Evolutionary conservation across 176 grass and related monocot species (phyloP), one percentile per base, ranked within the genome.

Genomic region (Oryza rufipogon): DNA sequence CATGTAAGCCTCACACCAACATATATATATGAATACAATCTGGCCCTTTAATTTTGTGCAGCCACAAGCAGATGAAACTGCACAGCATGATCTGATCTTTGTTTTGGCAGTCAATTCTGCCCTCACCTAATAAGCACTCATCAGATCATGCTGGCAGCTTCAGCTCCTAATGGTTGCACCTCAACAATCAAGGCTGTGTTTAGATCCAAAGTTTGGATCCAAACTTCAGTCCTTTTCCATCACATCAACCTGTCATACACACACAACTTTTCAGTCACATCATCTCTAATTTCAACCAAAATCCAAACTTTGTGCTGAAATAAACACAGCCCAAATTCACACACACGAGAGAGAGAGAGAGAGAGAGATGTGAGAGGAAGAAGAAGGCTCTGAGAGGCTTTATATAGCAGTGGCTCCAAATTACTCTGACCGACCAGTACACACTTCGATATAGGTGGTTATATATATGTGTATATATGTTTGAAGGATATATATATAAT

Each of bases 81-180:
- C 92, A 67, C 88, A 91, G 89, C 89, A 94, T 91, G 92, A 94
- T 86, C 89, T 94, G 83, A 85, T 49, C 6, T 44, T n/a, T n/a
- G 7, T 26, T 68, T 83, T 25, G 47, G 70, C 32, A 30, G 44
- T 36, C 42, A 74, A 48, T 74, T 32, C 9, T 7, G n/a, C 19
- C 22, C 7, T 66, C 65, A 81, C 77, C 56, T 74, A 80, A 68
- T 74, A 80, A 68, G 41, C 61, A 75, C 41, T 52, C 49, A 22
- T 88, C 89, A 91, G 92, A 94, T 94, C 92, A 94, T 91, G 92
- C 92, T 94, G 92, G 92, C 92, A 94, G 92, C 92, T 94, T 94
- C 92, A 94, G 82, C 80, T 84, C 71, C 89, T 89, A 81, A 75
- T 81, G 63, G 64, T 48, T 77, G 86, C 92, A 94, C 81, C 54